Conservation (phyloP, 805 yeast genomes). For the Monosporozyma aquatica region DNA sequence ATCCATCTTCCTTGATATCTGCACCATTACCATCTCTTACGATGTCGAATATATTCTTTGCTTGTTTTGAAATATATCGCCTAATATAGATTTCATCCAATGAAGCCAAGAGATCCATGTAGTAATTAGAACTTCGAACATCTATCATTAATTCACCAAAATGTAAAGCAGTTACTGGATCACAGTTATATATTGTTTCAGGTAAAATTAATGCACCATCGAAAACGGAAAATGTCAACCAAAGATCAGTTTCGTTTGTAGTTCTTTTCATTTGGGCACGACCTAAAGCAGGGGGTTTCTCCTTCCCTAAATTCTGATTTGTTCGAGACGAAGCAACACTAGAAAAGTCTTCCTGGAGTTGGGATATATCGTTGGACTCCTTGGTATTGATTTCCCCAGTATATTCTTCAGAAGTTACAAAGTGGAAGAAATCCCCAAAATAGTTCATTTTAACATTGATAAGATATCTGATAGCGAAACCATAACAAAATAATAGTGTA, state of each 20-base stretch:
- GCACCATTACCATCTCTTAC: slow-evolving; percentile 24
- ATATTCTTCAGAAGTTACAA: slow-evolving; percentile 80
- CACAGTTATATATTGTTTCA: slow-evolving; percentile 53
- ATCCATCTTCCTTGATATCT: slow-evolving; percentile 15
- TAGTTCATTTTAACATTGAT: slow-evolving; percentile 77
- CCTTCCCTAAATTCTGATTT: background rate
- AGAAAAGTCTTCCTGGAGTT: slow-evolving; percentile 5
- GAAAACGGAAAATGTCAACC: slow-evolving; percentile 59
- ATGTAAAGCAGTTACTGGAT: slow-evolving; percentile 50
- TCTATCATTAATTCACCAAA: slow-evolving; percentile 67
- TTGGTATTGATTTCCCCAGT: slow-evolving; percentile 24
- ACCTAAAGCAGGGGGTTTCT: background rate
- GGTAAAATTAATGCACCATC: slow-evolving; percentile 72
- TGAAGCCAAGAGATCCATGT: slow-evolving; percentile 84
- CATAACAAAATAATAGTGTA: slow-evolving; percentile 65
- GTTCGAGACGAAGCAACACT: background rate
- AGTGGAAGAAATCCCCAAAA: slow-evolving; percentile 78
- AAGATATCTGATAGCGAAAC: slow-evolving; percentile 67
- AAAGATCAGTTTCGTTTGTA: slow-evolving; percentile 69
- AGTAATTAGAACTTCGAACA: slow-evolving; percentile 79
- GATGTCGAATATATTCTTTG: slow-evolving; percentile 19
- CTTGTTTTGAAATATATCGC: slow-evolving; percentile 10
- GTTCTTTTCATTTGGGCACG: slow-evolving; percentile 32
- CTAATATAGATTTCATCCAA: slow-evolving; percentile 14
- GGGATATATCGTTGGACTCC: slow-evolving; percentile 1